Evolutionary conservation across 768 basidiomycete genomes (phyloP).

Genomic region (Hygrocybe coccinea): DNA sequence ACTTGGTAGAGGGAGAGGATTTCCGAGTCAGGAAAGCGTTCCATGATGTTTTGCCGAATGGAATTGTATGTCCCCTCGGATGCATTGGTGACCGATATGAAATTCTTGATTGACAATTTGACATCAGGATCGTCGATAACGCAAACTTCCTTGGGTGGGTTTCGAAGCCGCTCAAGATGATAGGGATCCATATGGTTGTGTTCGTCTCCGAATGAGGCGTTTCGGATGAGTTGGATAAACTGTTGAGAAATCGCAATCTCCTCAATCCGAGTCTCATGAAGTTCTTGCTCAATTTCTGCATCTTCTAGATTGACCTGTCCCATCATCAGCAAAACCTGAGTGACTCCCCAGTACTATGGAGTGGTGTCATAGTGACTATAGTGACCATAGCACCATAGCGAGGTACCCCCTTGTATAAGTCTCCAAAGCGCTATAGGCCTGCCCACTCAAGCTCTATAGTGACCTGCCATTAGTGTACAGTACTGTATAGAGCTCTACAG

Average conservation of each 20-base stretch:
- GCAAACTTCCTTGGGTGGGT: not conserved
- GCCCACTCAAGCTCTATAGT: too few species aligned
- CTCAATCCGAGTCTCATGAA: not conserved
- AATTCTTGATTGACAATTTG: slow-evolving; percentile 32
- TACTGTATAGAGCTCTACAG: too few species aligned
- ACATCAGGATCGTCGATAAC: slow-evolving; percentile 17
- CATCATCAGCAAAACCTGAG: not conserved
- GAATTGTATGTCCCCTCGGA: slow-evolving; percentile 29
- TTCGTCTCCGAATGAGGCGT: not conserved
- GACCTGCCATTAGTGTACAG: too few species aligned
- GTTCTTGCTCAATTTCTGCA: not conserved
- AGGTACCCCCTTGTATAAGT: not conserved
- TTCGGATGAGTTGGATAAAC: not conserved
- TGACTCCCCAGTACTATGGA: not conserved
- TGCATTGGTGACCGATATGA: slow-evolving; percentile 23
- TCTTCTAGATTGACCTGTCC: too few species aligned
- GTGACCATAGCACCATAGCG: not conserved
- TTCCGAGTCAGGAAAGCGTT: slow-evolving; percentile 21
- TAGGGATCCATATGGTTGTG: not conserved
- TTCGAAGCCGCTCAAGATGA: not conserved
- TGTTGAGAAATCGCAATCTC: not conserved
- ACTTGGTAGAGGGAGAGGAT: slow-evolving; percentile 28
- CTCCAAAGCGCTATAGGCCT: not conserved
- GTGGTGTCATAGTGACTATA: not conserved
- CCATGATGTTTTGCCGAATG: slow-evolving; percentile 17